Evolutionary conservation across 2,329 filamentous ascomycete genomes (phyloP).

Genomic region (Fusarium subglutinans): DNA sequence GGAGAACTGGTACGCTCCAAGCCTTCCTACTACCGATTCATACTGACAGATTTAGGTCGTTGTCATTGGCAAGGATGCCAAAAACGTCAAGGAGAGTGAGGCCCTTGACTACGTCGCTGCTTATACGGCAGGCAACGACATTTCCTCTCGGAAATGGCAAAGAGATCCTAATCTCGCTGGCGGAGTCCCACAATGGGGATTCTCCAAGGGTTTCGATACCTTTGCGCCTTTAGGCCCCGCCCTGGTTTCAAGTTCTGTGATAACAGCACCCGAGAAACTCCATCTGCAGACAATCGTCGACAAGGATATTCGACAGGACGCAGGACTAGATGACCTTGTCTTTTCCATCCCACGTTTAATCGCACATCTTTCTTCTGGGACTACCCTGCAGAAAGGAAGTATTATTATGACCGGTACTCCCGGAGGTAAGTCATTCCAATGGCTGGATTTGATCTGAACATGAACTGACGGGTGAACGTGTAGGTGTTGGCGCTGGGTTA

Average conservation of each 20-base stretch:
- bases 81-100: conserved; percentile 55
- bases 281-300: conserved; percentile 58
- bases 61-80: conserved; percentile 59
- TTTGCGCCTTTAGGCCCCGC: conserved; percentile 62
- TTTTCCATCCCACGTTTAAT: conserved; percentile 54
- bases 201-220: conserved; percentile 66
- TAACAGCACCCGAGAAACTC: conserved; percentile 55
- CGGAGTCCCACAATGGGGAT: conserved; percentile 64
- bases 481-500: conserved; percentile 57
- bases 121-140: conserved; percentile 65
- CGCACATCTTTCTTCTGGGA: conserved; percentile 52
- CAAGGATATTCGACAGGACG: conserved; percentile 57
- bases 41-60: not conserved
- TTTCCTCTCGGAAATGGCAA: conserved; percentile 63
- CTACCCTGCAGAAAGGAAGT: conserved; percentile 53
- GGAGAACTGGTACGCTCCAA: conserved; percentile 49
- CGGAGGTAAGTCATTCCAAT: not conserved
- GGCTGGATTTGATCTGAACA: accelerated
- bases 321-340: conserved; percentile 52
- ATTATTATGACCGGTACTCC: conserved; percentile 60
- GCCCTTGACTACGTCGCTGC: conserved; percentile 61
- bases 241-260: conserved; percentile 53
- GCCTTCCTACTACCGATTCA: accelerated
- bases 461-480: not conserved
- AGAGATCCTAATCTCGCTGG: conserved; percentile 59